Base-by-base conservation (phyloP, 306 rosid species). In the Sechiopsis laciniata region DNA sequence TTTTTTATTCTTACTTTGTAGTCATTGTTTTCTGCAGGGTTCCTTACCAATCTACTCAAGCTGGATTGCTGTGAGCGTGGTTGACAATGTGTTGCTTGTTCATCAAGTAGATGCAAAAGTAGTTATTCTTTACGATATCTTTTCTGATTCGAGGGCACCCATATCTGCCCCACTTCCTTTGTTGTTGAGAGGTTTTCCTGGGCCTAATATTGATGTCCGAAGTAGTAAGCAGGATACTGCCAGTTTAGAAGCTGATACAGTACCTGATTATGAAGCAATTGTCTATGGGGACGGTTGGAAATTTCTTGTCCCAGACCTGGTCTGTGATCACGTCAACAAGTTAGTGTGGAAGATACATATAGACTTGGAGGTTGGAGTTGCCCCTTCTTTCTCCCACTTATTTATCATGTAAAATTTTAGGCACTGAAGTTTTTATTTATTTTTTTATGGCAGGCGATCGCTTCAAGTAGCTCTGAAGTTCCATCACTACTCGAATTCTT, bases 51-150 rank as follows among this genome's bases (percentile, higher is more conserved):
- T 94, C 71, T 94, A 94, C 84, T 94, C 97, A 51, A 88, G 86
- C 88, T 85, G 77, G 88, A 83, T 94, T 79, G 87, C 95, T 75
- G 88, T 86, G 85, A 91, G 96, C 81, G 91, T 82, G 84, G 97
- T 94, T 58, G 99, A 94, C 83, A 91, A 85, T 83, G 96, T 94
- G 59, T 82, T 94, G 75, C 96, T 89, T 75, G 89, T 91, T 80
- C 99, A 94, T 81, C 99, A 94, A 88, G 84, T 91, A 71, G 99
- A 94, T 80, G 95, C 99, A 35, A 94, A 94, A 87, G 99, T 94
- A 79, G 91, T 91, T 77, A 87, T 94, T 71, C 91, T 94, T 62
- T 94, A 94, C 76, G 99, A 94, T 71, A 84, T 94, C 74, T 91
- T 80, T 84, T 80, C 87, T 75, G 99, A 94, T 80, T 89, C 95